These are phyloP conservation scores for Rhypophila decipiens DNA, from an alignment of 495 filamentous ascomycete genomes.

Conservation along the genomic window DNA sequence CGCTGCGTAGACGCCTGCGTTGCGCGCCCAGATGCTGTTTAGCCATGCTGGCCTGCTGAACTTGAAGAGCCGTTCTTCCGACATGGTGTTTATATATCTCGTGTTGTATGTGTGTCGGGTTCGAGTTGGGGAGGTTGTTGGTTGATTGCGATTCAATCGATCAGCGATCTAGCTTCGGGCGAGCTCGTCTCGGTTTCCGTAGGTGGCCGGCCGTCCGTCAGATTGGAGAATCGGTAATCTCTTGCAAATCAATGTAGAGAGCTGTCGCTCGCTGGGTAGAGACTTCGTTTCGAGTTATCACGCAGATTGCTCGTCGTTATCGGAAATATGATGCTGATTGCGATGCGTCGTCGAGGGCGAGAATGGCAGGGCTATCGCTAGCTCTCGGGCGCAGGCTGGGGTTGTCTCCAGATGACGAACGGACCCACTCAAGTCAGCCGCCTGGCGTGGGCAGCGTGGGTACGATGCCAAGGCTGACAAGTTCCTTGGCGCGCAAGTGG, in stretches of 20 bases:
- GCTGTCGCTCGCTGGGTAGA: not conserved
- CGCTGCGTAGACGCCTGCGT: slow-evolving; percentile 78
- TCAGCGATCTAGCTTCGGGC: not conserved
- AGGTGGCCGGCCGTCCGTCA: too few species aligned
- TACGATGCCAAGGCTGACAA: slow-evolving; percentile 7
- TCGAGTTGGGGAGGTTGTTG: not conserved
- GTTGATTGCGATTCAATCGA: not conserved
- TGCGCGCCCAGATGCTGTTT: slow-evolving; percentile 73
- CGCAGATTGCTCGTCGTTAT: not conserved
- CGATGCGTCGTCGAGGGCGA: not conserved
- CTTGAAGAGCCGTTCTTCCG: slow-evolving; percentile 67
- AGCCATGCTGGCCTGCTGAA: slow-evolving; percentile 82
- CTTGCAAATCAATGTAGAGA: too few species aligned
- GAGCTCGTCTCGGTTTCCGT: too few species aligned
- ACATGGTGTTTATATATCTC: slow-evolving; percentile 26
- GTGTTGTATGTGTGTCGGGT: not conserved
- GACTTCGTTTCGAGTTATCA: not conserved
- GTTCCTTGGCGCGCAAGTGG: not conserved
- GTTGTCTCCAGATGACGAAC: not conserved
- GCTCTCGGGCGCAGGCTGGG: too few species aligned
- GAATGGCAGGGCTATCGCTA: not conserved
- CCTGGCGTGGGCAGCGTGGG: not conserved
- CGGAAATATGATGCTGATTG: not conserved
- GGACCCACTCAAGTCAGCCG: not conserved
- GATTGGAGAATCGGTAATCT: not conserved